Evolutionary conservation across 305 asterid species (phyloP).

Genomic region (Plantago coronopus): DNA sequence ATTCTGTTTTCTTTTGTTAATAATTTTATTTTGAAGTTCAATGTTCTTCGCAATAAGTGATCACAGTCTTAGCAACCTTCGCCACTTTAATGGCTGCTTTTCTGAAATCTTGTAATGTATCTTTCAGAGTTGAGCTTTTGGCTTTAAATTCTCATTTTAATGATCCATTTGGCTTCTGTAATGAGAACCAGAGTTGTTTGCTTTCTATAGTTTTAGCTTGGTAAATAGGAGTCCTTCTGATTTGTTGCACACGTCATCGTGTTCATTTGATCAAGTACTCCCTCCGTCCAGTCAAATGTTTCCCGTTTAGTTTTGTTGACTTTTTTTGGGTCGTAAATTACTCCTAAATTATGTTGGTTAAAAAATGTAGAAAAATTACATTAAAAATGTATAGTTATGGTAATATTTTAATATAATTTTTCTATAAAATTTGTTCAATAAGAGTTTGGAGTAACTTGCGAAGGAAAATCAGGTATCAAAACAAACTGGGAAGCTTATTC

Average conservation of each 20-base stretch:
- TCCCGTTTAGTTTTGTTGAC: too few species aligned
- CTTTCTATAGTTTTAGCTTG: conserved; percentile 10
- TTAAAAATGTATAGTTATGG: too few species aligned
- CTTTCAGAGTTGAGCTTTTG: neutral
- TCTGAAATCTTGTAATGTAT: neutral
- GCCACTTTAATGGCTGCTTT: conserved; percentile 6
- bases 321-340: too few species aligned
- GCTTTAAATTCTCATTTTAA: neutral
- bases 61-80: too few species aligned
- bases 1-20: neutral
- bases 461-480: too few species aligned
- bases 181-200: conserved; percentile 2
- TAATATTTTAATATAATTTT: too few species aligned
- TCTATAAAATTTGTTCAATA: too few species aligned
- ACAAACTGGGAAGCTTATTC: too few species aligned
- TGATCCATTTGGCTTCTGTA: conserved; percentile 7
- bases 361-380: too few species aligned
- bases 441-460: too few species aligned
- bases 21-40: neutral
- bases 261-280: conserved; percentile 9
- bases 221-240: conserved; percentile 14
- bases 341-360: too few species aligned
- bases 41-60: conserved; percentile 4
- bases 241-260: conserved; percentile 1
- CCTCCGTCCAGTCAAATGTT: too few species aligned